A percentile compares a stretch with the other conserved stretches of the same genome.
Conservation (phyloP, 257 asterid genomes). For the Ophiorrhiza pumila region DNA sequence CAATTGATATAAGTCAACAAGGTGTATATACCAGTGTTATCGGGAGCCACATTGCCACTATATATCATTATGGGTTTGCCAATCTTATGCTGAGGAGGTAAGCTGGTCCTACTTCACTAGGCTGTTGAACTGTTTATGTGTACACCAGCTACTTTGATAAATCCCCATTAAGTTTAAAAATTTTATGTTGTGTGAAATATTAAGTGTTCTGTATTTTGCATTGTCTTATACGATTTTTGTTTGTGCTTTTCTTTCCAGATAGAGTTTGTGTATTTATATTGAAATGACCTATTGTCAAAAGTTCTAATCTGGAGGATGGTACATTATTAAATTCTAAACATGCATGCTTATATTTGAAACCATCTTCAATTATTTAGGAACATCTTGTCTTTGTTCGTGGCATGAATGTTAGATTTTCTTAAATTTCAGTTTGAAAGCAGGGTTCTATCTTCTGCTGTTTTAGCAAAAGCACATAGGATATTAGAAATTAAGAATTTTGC, state of each 20-base stretch:
- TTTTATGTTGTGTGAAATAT: background rate
- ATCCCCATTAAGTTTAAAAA: background rate
- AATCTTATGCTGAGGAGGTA: slow-evolving; percentile 95
- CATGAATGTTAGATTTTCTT: no score
- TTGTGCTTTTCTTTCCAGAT: background rate
- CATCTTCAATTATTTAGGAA: background rate
- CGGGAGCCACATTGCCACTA: slow-evolving; percentile 87
- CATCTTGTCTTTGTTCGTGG: no score
- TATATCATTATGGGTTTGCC: slow-evolving; percentile 95
- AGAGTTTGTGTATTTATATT: background rate
- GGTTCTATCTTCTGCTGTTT: background rate
- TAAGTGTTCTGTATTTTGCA: background rate
- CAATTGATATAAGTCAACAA: slow-evolving; percentile 85
- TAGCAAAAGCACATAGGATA: background rate
- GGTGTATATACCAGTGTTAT: slow-evolving; percentile 87
- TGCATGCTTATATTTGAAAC: background rate
- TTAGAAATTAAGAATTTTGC: background rate
- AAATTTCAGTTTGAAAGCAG: no score
- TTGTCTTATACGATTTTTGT: background rate
- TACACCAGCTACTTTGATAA: background rate
- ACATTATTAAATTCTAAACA: background rate
- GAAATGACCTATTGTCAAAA: background rate
- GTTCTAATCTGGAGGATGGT: background rate
- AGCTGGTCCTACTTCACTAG: slow-evolving; percentile 3
- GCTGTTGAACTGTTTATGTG: background rate